phyloP scores from a whole-genome alignment of 1,284 basidiomycete genomes.

The Malassezia sympodialis region DNA sequence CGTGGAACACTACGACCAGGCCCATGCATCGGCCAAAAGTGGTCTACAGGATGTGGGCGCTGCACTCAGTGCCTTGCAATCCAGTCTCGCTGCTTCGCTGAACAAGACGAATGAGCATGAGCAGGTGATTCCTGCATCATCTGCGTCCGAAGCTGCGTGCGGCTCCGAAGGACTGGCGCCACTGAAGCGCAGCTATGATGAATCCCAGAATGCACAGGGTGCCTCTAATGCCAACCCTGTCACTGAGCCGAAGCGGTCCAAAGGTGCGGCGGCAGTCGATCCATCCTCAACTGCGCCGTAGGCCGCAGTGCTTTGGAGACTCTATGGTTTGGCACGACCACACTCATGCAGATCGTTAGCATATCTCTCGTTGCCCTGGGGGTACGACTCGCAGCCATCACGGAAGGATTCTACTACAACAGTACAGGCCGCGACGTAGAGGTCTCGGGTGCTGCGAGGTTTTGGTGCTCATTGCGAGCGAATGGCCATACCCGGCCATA shows the following conservation, averaged over 20 bases:
- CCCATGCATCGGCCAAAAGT: neutral
- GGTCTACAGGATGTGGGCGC: neutral
- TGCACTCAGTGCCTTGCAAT: neutral
- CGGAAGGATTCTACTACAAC: constrained; percentile 10
- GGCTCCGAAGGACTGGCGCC: neutral
- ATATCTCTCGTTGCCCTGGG: constrained; percentile 11
- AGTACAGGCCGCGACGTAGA: constrained; percentile 16
- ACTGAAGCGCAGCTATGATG: neutral
- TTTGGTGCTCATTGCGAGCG: constrained; percentile 7
- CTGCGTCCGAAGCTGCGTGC: neutral
- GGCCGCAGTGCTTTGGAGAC: neutral
- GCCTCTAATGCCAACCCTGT: too few relatives aligned
- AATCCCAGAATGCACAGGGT: neutral
- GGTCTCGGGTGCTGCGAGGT: constrained; percentile 10
- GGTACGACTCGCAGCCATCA: constrained; percentile 14
- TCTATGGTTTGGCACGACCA: neutral
- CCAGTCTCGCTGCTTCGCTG: neutral
- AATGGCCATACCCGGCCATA: neutral
- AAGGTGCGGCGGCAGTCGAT: neutral
- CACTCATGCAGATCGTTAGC: neutral
- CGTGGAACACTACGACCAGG: neutral
- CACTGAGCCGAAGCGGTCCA: neutral
- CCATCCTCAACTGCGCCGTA: neutral
- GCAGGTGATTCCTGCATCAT: neutral
- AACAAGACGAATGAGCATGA: neutral